Evolutionary conservation across 108 stramenopile genomes (phyloP), one percentile per base, ranked within the genome.

Genomic region (Cafeteria roenbergensis): DNA sequence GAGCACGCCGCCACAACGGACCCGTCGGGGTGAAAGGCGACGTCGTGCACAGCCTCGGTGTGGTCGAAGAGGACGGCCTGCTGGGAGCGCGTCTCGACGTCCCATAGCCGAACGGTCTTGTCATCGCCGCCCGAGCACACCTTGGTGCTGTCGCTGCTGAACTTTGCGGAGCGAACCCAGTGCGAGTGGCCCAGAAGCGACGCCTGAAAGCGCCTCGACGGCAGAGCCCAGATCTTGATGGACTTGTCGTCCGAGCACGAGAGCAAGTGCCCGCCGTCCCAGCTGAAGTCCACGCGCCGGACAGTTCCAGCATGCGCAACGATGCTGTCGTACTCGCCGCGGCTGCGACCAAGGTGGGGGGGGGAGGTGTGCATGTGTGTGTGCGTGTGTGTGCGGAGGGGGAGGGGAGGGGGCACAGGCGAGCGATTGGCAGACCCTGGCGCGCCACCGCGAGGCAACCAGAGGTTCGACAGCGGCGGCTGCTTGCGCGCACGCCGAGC

Each of bases 211-310:
- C 74, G 55, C 38, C 65, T 35, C 0, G 62, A 34, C 25, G 80
- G 73, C 34, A 78, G 66, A 33, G 71, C 38, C 78, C 78, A 80
- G 25, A 82, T 29, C 66, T 85, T 85, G 51, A 77, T 56, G 17
- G 74, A 75, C 69, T 85, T 85, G 62, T 85, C 84, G 27, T 81
- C 81, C 1, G 80, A 73, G 34, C 66, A 78, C 20, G 80, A 83
- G 33, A 85, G 57, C 31, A 85, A 54, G 26, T 55, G 54, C 24
- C 67, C 61, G 9, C 56, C 54, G 58, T 83, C 78, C 33, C 50
- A 25, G 26, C 78, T 57, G 27, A 81, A 82, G 28, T 67, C 38
- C n/a, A 79, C 78, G 57, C 73, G 34, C 17, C 80, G 65, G 32
- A 85, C 82, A 1, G 71, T 68, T 0, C 75, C 75, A 25, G 71